These are phyloP conservation scores for Xylariales sp. DNA, from an alignment of 2,329 filamentous ascomycete genomes.

Conservation along the genomic window DNA sequence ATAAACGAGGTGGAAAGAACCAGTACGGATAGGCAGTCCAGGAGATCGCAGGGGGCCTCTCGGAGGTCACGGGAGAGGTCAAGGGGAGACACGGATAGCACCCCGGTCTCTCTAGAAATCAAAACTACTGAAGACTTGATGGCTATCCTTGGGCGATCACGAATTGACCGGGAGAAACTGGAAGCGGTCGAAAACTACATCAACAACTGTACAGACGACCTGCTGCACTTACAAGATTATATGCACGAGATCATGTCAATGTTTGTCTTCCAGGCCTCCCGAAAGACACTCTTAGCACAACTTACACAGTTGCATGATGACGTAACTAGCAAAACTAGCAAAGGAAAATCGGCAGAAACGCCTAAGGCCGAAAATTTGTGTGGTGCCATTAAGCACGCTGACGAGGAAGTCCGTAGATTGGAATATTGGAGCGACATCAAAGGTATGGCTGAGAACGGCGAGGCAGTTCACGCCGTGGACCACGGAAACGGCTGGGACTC, in stretches of 20 bases:
- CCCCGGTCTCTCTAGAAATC: constrained; percentile 60
- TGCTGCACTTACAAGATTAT: constrained; percentile 77
- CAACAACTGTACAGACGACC: constrained; percentile 78
- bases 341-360: constrained; percentile 49
- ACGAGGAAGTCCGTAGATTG: constrained; percentile 81
- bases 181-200: constrained; percentile 85
- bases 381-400: constrained; percentile 78
- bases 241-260: constrained; percentile 88
- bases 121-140: constrained; percentile 76
- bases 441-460: constrained; percentile 69
- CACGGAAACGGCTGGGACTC: constrained; percentile 57
- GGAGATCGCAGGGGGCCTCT: constrained; percentile 50
- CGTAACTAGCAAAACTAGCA: constrained; percentile 45
- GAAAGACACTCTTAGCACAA: constrained; percentile 78
- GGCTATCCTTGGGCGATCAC: constrained; percentile 72
- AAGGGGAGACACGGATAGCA: constrained; percentile 50
- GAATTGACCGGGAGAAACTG: constrained; percentile 92
- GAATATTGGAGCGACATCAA: constrained; percentile 91
- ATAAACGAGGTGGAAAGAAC: constrained; percentile 52
- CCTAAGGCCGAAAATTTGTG: constrained; percentile 74
- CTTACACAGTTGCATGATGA: constrained; percentile 74
- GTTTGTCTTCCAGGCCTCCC: constrained; percentile 90
- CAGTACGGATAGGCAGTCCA: constrained; percentile 44
- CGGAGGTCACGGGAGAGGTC: constrained; percentile 51
- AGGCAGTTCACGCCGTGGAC: constrained; percentile 59